These are phyloP conservation scores for Collybiopsis confluens DNA, from an alignment of 768 basidiomycete species.

Conservation along the genomic window DNA sequence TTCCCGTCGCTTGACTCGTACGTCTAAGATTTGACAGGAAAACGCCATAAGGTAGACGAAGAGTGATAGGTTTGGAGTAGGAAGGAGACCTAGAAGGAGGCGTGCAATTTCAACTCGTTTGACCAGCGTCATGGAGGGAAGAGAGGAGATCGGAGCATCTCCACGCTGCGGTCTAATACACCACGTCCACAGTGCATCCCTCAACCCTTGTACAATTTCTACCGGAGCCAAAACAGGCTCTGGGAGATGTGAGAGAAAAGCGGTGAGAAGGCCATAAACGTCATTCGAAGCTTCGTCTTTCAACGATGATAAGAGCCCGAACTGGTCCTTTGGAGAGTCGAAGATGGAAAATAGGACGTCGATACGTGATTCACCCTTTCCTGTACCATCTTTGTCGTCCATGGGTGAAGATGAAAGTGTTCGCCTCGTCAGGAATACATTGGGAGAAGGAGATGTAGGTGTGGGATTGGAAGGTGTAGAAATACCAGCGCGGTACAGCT, in stretches of 20 bases:
- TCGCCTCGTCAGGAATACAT: constrained; percentile 1
- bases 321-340: constrained; percentile 8
- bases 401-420: not conserved
- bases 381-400: not conserved
- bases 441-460: constrained; percentile 1
- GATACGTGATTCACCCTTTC: constrained; percentile 23
- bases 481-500: constrained; percentile 36
- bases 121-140: constrained; percentile 9
- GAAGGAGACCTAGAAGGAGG: constrained; percentile 37
- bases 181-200: constrained; percentile 28
- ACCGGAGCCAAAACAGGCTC: constrained; percentile 32
- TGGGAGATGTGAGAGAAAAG: constrained; percentile 36
- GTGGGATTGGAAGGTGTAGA: constrained; percentile 6
- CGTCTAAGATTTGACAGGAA: constrained; percentile 32
- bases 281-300: constrained; percentile 33
- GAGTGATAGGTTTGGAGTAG: constrained; percentile 36
- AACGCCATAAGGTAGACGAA: constrained; percentile 43
- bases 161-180: constrained; percentile 20
- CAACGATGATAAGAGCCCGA: constrained; percentile 26
- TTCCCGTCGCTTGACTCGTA: not conserved
- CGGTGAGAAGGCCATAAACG: constrained; percentile 36
- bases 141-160: not conserved
- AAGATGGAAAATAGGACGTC: constrained; percentile 22
- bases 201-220: constrained; percentile 21
- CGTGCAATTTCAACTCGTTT: constrained; percentile 25